Evolutionary conservation across 345 rosid genomes (phyloP).

Genomic region (Lepidium aucheri): DNA sequence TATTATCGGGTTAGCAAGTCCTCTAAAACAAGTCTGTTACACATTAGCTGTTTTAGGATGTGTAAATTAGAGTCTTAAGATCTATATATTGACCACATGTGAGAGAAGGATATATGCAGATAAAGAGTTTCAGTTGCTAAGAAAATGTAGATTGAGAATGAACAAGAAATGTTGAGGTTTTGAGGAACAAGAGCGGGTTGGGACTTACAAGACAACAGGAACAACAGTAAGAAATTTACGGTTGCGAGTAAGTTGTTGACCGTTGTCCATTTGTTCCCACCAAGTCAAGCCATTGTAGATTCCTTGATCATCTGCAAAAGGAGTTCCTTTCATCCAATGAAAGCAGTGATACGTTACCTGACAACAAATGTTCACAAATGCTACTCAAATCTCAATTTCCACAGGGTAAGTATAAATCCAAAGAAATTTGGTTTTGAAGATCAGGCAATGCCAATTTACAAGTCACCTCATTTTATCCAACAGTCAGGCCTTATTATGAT

Average conservation of each 20-base stretch:
- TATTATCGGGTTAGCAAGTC: neutral
- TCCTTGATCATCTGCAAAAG: constrained; percentile 97
- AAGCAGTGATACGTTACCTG: constrained; percentile 94
- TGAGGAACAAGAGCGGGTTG: neutral
- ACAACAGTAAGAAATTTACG: constrained; percentile 88
- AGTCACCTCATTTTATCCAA: neutral
- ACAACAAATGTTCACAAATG: constrained; percentile 1
- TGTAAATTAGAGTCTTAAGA: neutral
- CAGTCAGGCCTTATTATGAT: neutral
- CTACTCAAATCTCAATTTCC: neutral
- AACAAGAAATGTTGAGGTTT: neutral
- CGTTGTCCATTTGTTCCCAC: constrained; percentile 98
- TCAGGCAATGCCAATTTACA: neutral
- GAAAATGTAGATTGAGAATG: neutral
- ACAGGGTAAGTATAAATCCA: neutral
- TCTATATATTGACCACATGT: neutral
- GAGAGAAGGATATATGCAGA: neutral
- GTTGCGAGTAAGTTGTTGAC: constrained; percentile 93
- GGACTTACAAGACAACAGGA: constrained; percentile 86
- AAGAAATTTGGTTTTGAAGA: neutral
- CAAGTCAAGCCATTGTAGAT: constrained; percentile 88
- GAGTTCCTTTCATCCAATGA: constrained; percentile 99
- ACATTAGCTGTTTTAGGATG: neutral
- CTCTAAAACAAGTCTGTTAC: neutral
- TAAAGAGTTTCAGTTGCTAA: neutral